phyloP scores from a whole-genome alignment of 2,329 filamentous ascomycete species.

The Exophiala alcalophila region DNA sequence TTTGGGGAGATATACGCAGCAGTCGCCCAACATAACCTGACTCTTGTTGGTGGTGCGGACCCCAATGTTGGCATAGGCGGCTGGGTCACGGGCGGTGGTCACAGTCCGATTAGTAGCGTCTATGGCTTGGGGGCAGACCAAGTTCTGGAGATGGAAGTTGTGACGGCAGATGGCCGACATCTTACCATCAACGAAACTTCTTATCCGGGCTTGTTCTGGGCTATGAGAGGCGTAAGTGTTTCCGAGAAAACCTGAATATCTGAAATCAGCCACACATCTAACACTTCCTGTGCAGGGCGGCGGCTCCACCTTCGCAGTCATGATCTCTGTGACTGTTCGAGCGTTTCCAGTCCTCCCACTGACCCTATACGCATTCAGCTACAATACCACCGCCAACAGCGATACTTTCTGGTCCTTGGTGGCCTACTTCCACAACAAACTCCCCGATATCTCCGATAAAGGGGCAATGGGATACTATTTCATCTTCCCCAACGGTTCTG shows the following conservation, averaged over 20 bases:
- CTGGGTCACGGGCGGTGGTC: constrained; percentile 51
- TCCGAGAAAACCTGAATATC: constrained; percentile 35
- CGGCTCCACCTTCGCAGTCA: constrained; percentile 51
- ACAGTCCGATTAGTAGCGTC: constrained; percentile 51
- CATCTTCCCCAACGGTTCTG: constrained; percentile 23
- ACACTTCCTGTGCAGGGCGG: constrained; percentile 16
- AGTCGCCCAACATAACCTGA: constrained; percentile 47
- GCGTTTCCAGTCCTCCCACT: constrained; percentile 44
- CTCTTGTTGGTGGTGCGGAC: constrained; percentile 56
- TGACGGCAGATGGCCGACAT: constrained; percentile 47
- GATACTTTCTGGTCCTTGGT: constrained; percentile 52
- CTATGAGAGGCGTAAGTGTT: constrained; percentile 43
- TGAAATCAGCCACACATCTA: constrained; percentile 7
- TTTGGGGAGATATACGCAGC: constrained; percentile 53
- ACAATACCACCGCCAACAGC: constrained; percentile 34
- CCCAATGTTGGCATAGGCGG: constrained; percentile 53
- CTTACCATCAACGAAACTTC: constrained; percentile 43
- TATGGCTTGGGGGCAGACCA: constrained; percentile 54
- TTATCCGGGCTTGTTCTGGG: constrained; percentile 52
- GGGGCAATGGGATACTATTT: constrained; percentile 26
- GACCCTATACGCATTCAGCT: constrained; percentile 43
- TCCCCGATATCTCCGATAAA: constrained; percentile 19
- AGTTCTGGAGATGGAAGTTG: constrained; percentile 49
- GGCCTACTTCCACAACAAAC: constrained; percentile 39
- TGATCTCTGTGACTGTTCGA: constrained; percentile 52